Evolutionary conservation across 2,329 filamentous ascomycete genomes (phyloP), one percentile per base, ranked within the genome.

Genomic region (Talaromyces verruculosus): DNA sequence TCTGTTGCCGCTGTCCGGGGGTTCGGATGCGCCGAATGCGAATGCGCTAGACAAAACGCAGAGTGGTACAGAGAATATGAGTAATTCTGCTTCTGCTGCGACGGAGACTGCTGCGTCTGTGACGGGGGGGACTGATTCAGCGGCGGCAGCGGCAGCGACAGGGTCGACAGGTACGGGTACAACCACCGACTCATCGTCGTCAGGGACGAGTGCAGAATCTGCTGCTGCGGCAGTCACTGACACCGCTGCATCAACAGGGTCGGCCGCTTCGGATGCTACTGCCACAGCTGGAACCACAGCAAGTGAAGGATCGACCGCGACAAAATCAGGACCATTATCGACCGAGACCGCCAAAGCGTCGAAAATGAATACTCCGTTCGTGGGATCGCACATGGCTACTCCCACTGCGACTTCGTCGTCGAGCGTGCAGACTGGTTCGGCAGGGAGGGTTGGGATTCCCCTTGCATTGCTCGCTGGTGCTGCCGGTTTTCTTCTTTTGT

Each of bases 1-100:
- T 53, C 81, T 80, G 35, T 80, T 88, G 73, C 71, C 73, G 37
- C 73, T 86, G 55, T 74, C 76, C 41, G 80, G 80, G 47, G 77
- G 75, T 47, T 69, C 43, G 53, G 67, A 51, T 30, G 15, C 35
- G 19, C 64, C 59, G 5, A 55, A 53, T 30, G 59, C n/a, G 6
- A 55, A 58, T 53, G 19, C 17, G 10, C 5, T 43, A 37, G n/a
- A 51, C 15, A 33, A 13, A 25, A 53, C 41, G 11, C 53, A 60
- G 5, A 37, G n/a, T 13, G 22, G 35, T 30, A 33, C 15, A 6
- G 45, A 28, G 15, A 41, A 30, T 11, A 5, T 22, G 30, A 59
- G 53, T 15, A 51, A 17, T 37, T 28, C 39, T 47, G 55, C 51
- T 47, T 25, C 51, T 37, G 41, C 30, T 37, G 33, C 53, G 5